phyloP scores from a whole-genome alignment of 176 grass and related monocot species.

The Raddia distichophylla region DNA sequence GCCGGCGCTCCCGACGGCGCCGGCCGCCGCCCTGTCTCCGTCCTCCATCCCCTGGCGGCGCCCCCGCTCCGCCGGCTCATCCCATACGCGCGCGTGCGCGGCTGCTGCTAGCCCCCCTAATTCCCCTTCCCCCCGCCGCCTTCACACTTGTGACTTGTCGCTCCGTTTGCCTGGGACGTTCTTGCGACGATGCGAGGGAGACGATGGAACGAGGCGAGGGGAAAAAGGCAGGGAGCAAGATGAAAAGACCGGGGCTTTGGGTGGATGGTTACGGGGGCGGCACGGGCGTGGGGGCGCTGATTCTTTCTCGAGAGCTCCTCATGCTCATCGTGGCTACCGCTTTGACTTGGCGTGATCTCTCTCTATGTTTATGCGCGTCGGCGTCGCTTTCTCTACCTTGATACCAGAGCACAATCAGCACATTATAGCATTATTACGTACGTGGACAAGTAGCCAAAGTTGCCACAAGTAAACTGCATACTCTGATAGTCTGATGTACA shows the following conservation, averaged over 20 bases:
- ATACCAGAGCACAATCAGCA: neutral
- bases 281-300: neutral
- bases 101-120: neutral
- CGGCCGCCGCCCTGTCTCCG: conserved; percentile 23
- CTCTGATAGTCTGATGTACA: neutral
- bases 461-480: neutral
- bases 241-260: conserved; percentile 34
- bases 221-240: conserved; percentile 35
- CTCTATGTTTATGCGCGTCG: neutral
- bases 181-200: neutral
- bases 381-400: conserved; percentile 23
- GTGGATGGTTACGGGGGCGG: conserved; percentile 37
- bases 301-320: conserved; percentile 1
- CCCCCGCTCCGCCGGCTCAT: conserved; percentile 43
- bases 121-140: neutral
- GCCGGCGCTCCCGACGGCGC: conserved; percentile 68
- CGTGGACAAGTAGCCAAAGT: neutral
- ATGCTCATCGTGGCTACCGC: conserved; percentile 30
- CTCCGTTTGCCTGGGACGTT: neutral
- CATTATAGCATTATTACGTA: too few species aligned
- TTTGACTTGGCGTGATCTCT: neutral
- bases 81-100: conserved; percentile 12
- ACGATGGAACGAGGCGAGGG: neutral
- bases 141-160: neutral
- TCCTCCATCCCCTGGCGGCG: conserved; percentile 37